phyloP scores from a whole-genome alignment of 2,329 filamentous ascomycete genomes.

The Sarocladium oryzae region DNA sequence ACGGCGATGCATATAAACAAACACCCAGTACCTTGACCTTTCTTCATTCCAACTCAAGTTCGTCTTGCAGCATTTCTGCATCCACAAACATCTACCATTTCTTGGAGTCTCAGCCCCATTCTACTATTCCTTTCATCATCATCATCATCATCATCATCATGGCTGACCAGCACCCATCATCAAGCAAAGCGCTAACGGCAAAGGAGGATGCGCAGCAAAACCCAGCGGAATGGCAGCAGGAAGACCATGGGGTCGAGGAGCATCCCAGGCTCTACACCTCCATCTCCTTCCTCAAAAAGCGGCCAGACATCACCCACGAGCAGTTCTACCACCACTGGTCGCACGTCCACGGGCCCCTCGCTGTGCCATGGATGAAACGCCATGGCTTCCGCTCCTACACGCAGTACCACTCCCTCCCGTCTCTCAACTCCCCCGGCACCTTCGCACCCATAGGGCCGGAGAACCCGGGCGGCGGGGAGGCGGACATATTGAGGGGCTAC shows the following conservation, averaged over 20 bases:
- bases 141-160: neutral
- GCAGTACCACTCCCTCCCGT: slow-evolving; percentile 22
- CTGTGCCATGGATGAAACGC: slow-evolving; percentile 26
- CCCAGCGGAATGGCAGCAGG: too few relatives aligned
- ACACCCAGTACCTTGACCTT: too few relatives aligned
- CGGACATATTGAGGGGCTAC: slow-evolving; percentile 17
- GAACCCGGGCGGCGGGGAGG: neutral
- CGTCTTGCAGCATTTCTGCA: neutral
- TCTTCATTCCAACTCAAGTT: too few relatives aligned
- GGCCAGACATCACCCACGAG: slow-evolving; percentile 20
- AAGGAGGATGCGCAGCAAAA: too few relatives aligned
- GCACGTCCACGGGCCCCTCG: slow-evolving; percentile 24
- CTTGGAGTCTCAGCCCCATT: too few relatives aligned
- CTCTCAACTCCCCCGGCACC: slow-evolving; percentile 16
- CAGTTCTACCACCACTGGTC: slow-evolving; percentile 29
- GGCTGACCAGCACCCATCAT: neutral
- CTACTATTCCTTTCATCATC: too few relatives aligned
- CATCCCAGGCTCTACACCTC: slow-evolving; percentile 7
- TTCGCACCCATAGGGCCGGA: slow-evolving; percentile 15
- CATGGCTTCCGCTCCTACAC: slow-evolving; percentile 26
- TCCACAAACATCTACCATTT: neutral
- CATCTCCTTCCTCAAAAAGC: slow-evolving; percentile 21
- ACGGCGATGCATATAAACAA: neutral
- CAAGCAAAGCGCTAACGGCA: neutral
- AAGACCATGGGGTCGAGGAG: neutral